A percentile compares a stretch with the other conserved stretches of the same genome.
phyloP scores from a whole-genome alignment of 1,139 yeast species.

The Yamadazyma dushanensis region DNA sequence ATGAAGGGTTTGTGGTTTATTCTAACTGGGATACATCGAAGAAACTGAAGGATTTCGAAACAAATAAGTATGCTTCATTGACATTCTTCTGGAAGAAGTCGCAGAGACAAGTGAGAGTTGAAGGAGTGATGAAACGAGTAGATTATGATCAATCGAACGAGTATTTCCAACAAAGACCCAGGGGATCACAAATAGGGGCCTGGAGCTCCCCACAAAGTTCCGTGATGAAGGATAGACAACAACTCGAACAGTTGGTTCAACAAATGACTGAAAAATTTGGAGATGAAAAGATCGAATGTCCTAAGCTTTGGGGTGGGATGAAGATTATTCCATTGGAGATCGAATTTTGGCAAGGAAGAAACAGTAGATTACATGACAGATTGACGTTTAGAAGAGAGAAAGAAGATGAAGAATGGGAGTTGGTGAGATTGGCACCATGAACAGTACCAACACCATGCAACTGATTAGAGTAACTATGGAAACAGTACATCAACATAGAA shows the following conservation, averaged over 20 bases:
- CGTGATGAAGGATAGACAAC: constrained; percentile 53
- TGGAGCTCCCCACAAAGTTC: constrained; percentile 94
- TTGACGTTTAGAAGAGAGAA: constrained; percentile 65
- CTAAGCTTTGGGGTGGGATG: constrained; percentile 95
- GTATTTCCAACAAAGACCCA: constrained; percentile 84
- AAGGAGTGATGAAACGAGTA: constrained; percentile 78
- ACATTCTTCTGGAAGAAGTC: constrained; percentile 91
- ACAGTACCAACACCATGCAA: no score
- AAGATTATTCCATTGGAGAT: constrained; percentile 84
- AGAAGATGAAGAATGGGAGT: constrained; percentile 54
- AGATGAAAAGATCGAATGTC: constrained; percentile 70
- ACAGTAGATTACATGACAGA: constrained; percentile 88
- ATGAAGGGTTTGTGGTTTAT: constrained; percentile 81
- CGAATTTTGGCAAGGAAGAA: constrained; percentile 97
- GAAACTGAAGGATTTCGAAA: constrained; percentile 66
- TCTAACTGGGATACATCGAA: constrained; percentile 90
- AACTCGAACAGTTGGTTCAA: constrained; percentile 55
- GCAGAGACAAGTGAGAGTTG: constrained; percentile 92
- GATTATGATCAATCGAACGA: constrained; percentile 70
- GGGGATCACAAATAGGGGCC: constrained; percentile 93
- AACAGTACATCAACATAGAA: no score
- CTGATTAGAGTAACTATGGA: no score
- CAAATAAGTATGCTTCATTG: constrained; percentile 78
- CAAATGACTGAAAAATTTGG: constrained; percentile 58
- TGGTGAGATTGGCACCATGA: constrained; percentile 70